A percentile compares a stretch with the other conserved stretches of the same genome.
Evolutionary conservation across 371 early-diverging fungal species (phyloP).

Genomic region (Saksenaea oblongispora): DNA sequence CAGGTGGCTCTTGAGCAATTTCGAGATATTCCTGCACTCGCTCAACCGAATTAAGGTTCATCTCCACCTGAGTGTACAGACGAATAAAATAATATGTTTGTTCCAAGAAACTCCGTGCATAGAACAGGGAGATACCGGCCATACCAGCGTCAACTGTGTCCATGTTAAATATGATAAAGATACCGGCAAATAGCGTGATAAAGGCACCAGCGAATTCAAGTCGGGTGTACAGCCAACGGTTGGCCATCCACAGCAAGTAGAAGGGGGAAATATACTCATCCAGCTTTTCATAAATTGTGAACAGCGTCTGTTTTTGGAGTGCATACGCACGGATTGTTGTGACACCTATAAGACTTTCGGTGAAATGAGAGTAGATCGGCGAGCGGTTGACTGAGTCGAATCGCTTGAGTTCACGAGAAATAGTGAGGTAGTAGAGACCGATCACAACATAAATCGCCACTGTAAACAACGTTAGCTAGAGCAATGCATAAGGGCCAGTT

Average conservation of each 20-base stretch:
- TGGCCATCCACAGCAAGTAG: constrained; percentile 66
- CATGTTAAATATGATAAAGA: constrained; percentile 36
- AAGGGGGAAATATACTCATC: constrained; percentile 67
- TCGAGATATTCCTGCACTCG: constrained; percentile 64
- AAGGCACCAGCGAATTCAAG: constrained; percentile 60
- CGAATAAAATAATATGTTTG: constrained; percentile 12
- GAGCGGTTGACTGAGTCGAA: background rate
- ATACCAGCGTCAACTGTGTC: constrained; percentile 56
- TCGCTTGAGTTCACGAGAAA: constrained; percentile 4
- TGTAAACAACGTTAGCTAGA: background rate
- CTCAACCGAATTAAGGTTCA: constrained; percentile 76
- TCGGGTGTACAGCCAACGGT: constrained; percentile 74
- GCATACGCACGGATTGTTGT: constrained; percentile 47
- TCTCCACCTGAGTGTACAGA: constrained; percentile 70
- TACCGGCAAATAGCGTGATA: constrained; percentile 59
- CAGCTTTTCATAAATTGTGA: constrained; percentile 37
- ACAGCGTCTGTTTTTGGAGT: constrained; percentile 44
- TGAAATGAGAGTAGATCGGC: constrained; percentile 2
- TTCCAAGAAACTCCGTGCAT: constrained; percentile 66
- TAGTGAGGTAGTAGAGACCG: background rate
- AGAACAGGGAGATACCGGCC: constrained; percentile 71
- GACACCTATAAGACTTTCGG: constrained; percentile 12
- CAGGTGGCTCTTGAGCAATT: constrained; percentile 61
- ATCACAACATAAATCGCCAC: constrained; percentile 17
- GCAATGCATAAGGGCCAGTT: background rate